Conservation (phyloP, 2,329 filamentous ascomycete species). For the Herpotrichia juniperi region DNA sequence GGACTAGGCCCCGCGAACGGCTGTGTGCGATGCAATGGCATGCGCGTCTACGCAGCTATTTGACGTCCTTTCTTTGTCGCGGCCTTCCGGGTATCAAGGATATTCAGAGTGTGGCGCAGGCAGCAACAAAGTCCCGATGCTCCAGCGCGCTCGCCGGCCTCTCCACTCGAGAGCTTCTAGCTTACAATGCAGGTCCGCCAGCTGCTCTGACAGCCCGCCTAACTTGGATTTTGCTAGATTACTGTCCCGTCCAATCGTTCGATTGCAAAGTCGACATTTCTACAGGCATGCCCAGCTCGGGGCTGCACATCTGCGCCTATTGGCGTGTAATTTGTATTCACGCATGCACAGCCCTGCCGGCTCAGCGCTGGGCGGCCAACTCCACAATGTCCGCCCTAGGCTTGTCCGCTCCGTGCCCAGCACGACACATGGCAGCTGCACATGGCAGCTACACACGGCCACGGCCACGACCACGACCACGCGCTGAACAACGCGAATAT, state of each 20-base stretch:
- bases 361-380: constrained; percentile 1
- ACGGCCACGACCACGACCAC: neutral
- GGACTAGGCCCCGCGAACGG: too few species aligned
- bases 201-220: neutral
- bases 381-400: neutral
- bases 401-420: constrained; percentile 1
- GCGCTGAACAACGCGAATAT: constrained; percentile 10
- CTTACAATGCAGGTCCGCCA: constrained; percentile 1
- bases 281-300: neutral
- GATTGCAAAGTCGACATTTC: too few species aligned
- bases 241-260: constrained; percentile 19
- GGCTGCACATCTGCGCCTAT: constrained; percentile 4
- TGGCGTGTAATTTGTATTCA: constrained; percentile 7
- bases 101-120: neutral
- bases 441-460: neutral
- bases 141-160: neutral
- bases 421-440: neutral
- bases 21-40: too few species aligned
- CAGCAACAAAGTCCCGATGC: neutral
- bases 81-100: neutral
- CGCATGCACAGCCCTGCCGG: neutral
- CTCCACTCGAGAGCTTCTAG: neutral
- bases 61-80: neutral
- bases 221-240: constrained; percentile 7
- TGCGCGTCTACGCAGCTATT: too few species aligned